Conservation (phyloP, 352 stramenopile species). For the Peronosclerospora sorghi region DNA sequence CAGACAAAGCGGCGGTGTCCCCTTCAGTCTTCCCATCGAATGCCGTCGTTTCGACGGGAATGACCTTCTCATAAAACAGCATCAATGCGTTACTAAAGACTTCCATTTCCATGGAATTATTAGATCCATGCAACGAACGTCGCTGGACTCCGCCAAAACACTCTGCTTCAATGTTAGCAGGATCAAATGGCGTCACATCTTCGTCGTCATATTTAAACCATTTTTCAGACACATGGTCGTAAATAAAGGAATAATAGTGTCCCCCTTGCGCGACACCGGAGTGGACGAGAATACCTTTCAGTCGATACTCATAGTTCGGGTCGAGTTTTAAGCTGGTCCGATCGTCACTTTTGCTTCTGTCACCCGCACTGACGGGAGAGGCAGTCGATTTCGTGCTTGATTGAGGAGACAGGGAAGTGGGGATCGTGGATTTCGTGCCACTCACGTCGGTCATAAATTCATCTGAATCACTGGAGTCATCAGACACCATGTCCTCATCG, state of each 20-base stretch:
- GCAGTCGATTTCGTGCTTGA: conserved; percentile 18
- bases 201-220: conserved; percentile 99
- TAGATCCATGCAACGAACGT: conserved; percentile 89
- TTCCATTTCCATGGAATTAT: conserved; percentile 95
- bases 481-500: conserved; percentile 46
- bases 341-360: conserved; percentile 11
- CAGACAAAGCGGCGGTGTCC: conserved; percentile 4
- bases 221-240: conserved; percentile 83
- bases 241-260: conserved; percentile 97
- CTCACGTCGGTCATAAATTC: conserved; percentile 53
- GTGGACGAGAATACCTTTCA: conserved; percentile 97
- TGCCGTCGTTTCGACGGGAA: conserved; percentile 31
- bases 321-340: conserved; percentile 38
- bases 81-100: conserved; percentile 98
- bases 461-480: conserved; percentile 39
- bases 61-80: conserved; percentile 98
- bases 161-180: conserved; percentile 91
- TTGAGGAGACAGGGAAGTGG: conserved; percentile 11
- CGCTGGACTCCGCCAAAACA: conserved; percentile 97
- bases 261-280: conserved; percentile 96
- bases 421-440: conserved; percentile 16
- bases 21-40: conserved; percentile 1
- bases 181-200: conserved; percentile 96
- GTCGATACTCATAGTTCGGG: conserved; percentile 92
- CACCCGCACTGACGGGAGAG: conserved; percentile 7